Evolutionary conservation across 331 rosid genomes (phyloP), one percentile per base, ranked within the genome.

Genomic region (Cucumis variabilis): DNA sequence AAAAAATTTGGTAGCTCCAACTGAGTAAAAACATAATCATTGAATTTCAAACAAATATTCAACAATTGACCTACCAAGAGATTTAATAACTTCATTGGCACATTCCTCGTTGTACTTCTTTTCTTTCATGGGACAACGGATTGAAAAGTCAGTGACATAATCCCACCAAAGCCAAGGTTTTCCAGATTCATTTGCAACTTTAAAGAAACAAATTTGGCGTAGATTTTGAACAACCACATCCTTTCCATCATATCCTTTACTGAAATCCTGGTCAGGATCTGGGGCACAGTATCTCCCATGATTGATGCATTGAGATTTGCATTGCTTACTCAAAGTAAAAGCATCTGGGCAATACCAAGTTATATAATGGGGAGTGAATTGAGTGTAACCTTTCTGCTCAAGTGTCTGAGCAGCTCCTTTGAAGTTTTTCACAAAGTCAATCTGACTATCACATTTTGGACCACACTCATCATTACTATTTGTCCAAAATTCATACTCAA

Each of bases 121-220:
- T 82, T 91, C 92, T 86, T 83, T 96, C 99, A 97, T 97, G 60
- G 98, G 98, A 90, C 99, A 97, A 84, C 99, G 99, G 51, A 97
- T 96, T n/a, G 98, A 89, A 85, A 97, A 97, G 88, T 97, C 99
- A 9, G 96, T 93, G 84, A 94, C 98, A 88, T 95, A 97, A 91
- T 95, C 98, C 99, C 99, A 97, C 99, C 99, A 97, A 73, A 93
- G 96, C 99, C 99, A 97, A 6, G 99, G 98, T 88, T 80, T 97
- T 90, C 98, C 98, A 90, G 96, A 93, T 90, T 94, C 99, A 90
- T 95, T 95, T 63, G 98, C 96, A 90, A 95, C 98, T 91, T 91
- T 96, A 85, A 86, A 94, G 89, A 97, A 92, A 92, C 99, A 97
- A 85, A 97, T 98, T 90, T 97, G 99, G 37, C 98, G 96, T 77